phyloP scores from a whole-genome alignment of 75 land plant species.

The Sequoia sempervirens region DNA sequence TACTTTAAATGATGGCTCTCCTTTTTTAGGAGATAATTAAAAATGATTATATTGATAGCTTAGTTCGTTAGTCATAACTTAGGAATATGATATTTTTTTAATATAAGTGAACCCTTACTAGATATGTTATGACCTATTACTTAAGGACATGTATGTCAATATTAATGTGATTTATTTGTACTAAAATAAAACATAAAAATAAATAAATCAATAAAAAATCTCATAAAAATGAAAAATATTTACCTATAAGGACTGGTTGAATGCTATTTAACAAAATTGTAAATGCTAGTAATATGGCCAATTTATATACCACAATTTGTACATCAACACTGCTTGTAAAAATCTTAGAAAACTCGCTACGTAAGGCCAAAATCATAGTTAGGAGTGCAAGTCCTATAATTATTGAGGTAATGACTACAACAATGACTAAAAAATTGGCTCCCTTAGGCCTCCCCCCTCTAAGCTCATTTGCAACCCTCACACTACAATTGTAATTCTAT shows the following conservation, averaged over 20 bases:
- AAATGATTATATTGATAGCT: too few species aligned
- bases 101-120: too few species aligned
- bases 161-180: too few species aligned
- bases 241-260: conserved; percentile 20
- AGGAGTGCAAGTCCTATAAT: background rate
- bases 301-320: background rate
- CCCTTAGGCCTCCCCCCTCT: background rate
- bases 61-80: too few species aligned
- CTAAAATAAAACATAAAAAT: too few species aligned
- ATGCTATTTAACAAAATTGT: conserved; percentile 15
- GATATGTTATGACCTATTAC: too few species aligned
- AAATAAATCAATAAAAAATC: too few species aligned
- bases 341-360: conserved; percentile 13
- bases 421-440: background rate
- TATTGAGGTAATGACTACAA: background rate
- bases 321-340: conserved; percentile 20
- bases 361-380: background rate
- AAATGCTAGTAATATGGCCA: conserved; percentile 18
- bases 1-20: too few species aligned
- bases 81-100: too few species aligned
- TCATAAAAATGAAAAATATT: too few species aligned
- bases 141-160: too few species aligned
- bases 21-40: too few species aligned
- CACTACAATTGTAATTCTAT: background rate
- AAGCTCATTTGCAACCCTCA: background rate